These are phyloP conservation scores for Pochonia chlamydosporia DNA, from an alignment of 2,329 filamentous ascomycete genomes.

Conservation along the genomic window DNA sequence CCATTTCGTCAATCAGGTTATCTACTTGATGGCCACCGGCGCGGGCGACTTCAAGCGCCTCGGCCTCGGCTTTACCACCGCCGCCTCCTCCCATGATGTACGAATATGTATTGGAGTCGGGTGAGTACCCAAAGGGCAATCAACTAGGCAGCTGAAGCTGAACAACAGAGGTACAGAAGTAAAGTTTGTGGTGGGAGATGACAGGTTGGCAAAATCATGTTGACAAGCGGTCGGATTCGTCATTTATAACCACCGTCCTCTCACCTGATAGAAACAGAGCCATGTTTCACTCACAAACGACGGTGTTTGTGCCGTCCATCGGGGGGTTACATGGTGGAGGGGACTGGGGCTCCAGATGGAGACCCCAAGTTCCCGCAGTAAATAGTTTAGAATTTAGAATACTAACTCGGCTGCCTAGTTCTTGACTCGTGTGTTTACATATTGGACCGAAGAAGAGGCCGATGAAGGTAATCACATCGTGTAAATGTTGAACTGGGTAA, in stretches of 20 bases:
- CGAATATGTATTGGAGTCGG: constrained; percentile 1
- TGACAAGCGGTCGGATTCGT: background rate
- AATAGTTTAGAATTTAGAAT: too few species aligned
- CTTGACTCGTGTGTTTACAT: background rate
- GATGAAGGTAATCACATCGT: background rate
- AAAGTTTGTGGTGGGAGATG: background rate
- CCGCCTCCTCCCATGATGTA: constrained; percentile 10
- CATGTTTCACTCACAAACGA: background rate
- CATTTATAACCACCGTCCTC: background rate
- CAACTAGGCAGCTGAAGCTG: background rate
- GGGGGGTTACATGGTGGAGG: constrained; percentile 5
- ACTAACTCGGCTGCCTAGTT: background rate
- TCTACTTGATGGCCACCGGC: constrained; percentile 30
- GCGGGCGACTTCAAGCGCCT: constrained; percentile 31
- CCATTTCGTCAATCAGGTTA: constrained; percentile 34
- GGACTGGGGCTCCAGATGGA: constrained; percentile 6
- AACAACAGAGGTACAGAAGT: background rate
- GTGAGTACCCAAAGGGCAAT: background rate
- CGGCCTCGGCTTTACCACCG: constrained; percentile 22
- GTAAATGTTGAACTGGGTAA: background rate
- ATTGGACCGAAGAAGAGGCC: background rate
- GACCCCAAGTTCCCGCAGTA: background rate
- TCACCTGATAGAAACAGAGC: background rate
- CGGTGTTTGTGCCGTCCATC: background rate
- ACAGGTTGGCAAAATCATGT: background rate